Base-by-base conservation (phyloP, 768 basidiomycete genomes). In the Lentinus brumalis region DNA sequence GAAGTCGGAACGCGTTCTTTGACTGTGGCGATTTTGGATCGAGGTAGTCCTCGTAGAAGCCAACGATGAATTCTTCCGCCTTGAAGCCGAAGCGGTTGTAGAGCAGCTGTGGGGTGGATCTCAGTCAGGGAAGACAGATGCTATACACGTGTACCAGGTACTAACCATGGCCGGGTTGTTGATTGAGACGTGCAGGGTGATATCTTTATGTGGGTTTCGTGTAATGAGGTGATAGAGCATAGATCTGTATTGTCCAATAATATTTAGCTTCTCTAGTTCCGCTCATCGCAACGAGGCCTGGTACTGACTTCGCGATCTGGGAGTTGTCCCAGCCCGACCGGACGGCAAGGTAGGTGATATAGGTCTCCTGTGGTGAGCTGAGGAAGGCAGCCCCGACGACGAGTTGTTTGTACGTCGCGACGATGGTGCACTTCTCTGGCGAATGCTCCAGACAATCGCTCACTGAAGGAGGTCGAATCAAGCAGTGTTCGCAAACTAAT, bases 41-140 rank as follows among this genome's bases (percentile, higher is more conserved):
- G n/a, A 92, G 77, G 70, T 92, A 92, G 46, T 87, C 80, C 46
- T 90, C 87, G 65, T 94, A 94, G 67, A 94, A 93, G 18, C 88
- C 89, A 21, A 83, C 85, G 21, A 93, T 80, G 60, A 92, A 92
- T 69, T 89, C 90, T 73, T 93, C 91, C 0, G 89, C 88, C 66
- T 94, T 93, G 80, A 94, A 92, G 30, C 92, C 91, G 66, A 94
- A 92, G 52, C 85, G 86, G 63, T 94, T 93, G 74, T 93, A 94
- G 16, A 94, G 72, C 4, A 92, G 74, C 91, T 92, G 32, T 10
- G 31, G 1, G 45, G 12, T 14, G 16, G 5, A 29, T 31, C 1
- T 30, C 53, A 18, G 1, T 47, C 0, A 14, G 31, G 31, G 44
- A 21, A 47, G 46, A 39, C 29, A 29, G 31, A 30, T 32, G 31